phyloP scores from a whole-genome alignment of 2,329 filamentous ascomycete genomes.

The Colletotrichum limetticola region DNA sequence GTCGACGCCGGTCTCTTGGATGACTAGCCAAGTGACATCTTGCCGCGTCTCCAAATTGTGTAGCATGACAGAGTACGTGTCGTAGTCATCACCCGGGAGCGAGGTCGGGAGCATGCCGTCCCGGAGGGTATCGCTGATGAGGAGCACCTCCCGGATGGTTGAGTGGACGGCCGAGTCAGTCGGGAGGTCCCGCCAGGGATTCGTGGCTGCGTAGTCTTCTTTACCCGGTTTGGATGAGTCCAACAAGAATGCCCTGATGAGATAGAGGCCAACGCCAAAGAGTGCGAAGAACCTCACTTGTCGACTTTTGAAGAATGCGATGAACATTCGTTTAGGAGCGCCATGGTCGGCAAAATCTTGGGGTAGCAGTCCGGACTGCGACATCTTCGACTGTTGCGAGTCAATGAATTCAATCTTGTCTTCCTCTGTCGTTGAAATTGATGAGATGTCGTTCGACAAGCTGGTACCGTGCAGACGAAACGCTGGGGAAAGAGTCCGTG shows the following conservation, averaged over 20 bases:
- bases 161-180: constrained; percentile 18
- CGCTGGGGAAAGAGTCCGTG: background rate
- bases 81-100: constrained; percentile 22
- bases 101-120: constrained; percentile 31
- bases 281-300: background rate
- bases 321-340: background rate
- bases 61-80: constrained; percentile 23
- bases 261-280: background rate
- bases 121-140: constrained; percentile 27
- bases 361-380: constrained; percentile 3
- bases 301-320: background rate
- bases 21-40: constrained; percentile 27
- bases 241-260: constrained; percentile 11
- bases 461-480: background rate
- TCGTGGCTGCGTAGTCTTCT: constrained; percentile 15
- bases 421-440: background rate
- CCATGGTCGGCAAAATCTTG: background rate
- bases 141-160: constrained; percentile 15
- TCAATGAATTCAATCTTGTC: background rate
- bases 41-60: constrained; percentile 25
- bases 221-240: background rate
- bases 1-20: constrained; percentile 29
- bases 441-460: background rate
- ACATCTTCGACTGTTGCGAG: background rate
- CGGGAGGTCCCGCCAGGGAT: constrained; percentile 34